Evolutionary conservation across 1,139 yeast genomes (phyloP), one percentile per base, ranked within the genome.

Genomic region (Saccharomyces hybrid): DNA sequence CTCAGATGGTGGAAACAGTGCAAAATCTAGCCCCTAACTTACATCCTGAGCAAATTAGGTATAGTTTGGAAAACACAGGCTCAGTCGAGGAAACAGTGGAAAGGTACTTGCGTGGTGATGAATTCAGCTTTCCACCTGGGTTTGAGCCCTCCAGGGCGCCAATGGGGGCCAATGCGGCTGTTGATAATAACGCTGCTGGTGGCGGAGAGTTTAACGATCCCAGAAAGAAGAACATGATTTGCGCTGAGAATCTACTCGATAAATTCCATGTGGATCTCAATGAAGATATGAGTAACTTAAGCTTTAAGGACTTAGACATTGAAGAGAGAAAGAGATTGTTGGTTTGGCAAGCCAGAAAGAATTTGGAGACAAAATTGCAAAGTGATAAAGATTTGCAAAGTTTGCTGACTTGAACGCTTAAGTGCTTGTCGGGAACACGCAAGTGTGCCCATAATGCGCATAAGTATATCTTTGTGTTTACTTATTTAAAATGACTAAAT

Each of bases 1-100:
- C 77, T n/a, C 81, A 79, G 56, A 89, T 89, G 97, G 76, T 89
- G 50, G 91, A 85, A 58, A 83, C 86, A 0, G 96, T 89, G 1
- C 88, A 83, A 61, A 80, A 89, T 31, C 76, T 89, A 54, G 95
- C 88, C 0, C 96, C 97, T 1, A 76, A 76, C 34, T 73, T 87
- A 50, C 75, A 87, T 0, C 76, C 72, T 7, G 86, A 79, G 8
- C 93, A 86, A 67, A 87, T 89, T 56, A 73, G 80, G 56, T 71
- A 75, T 57, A 88, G 83, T 63, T 67, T 79, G 50, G 80, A 82
- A 63, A 75, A 80, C 53, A 78, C 90, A 0, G 95, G 95, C 0
- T 82, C 85, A 7, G 89, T 89, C 1, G 89, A 87, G 66, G 78
- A 71, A 7, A 88, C 97, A 0, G 82, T 88, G 27, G 88, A 88